phyloP scores from a whole-genome alignment of 306 rosid species.

The Rubus parviflorus region DNA sequence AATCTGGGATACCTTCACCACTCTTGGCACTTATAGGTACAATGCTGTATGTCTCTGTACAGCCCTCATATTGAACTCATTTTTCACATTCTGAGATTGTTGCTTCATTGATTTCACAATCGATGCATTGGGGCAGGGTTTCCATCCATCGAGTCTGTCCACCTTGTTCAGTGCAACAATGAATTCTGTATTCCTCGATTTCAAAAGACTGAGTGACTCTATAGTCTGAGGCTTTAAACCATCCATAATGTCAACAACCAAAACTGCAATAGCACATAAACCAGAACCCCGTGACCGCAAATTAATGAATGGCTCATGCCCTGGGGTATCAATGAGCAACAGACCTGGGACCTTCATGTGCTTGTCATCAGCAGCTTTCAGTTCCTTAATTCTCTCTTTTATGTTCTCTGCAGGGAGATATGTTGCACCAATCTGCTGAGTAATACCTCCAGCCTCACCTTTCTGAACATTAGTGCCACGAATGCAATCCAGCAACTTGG shows the following conservation, averaged over 20 bases:
- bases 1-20: constrained; percentile 90
- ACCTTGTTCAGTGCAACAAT: constrained; percentile 91
- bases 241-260: constrained; percentile 97
- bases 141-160: constrained; percentile 93
- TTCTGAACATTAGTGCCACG: constrained; percentile 95
- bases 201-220: constrained; percentile 84
- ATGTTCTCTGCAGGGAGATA: constrained; percentile 90
- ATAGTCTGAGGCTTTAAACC: constrained; percentile 93
- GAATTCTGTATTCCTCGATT: constrained; percentile 85
- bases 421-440: constrained; percentile 99
- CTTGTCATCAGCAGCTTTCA: constrained; percentile 77
- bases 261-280: constrained; percentile 86
- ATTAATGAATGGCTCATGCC: constrained; percentile 82
- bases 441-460: constrained; percentile 96
- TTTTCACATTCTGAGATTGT: constrained; percentile 77
- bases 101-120: constrained; percentile 71
- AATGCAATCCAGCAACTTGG: constrained; percentile 86
- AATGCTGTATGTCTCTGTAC: constrained; percentile 75
- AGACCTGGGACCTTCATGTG: constrained; percentile 76
- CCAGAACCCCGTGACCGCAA: constrained; percentile 90
- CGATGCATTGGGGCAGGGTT: constrained; percentile 67
- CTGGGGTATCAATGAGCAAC: constrained; percentile 94
- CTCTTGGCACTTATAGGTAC: constrained; percentile 93
- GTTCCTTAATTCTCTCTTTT: constrained; percentile 83
- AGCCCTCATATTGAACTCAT: constrained; percentile 74